Evolutionary conservation across 257 asterid genomes (phyloP), one percentile per base, ranked within the genome.

Genomic region (Catharanthus roseus): DNA sequence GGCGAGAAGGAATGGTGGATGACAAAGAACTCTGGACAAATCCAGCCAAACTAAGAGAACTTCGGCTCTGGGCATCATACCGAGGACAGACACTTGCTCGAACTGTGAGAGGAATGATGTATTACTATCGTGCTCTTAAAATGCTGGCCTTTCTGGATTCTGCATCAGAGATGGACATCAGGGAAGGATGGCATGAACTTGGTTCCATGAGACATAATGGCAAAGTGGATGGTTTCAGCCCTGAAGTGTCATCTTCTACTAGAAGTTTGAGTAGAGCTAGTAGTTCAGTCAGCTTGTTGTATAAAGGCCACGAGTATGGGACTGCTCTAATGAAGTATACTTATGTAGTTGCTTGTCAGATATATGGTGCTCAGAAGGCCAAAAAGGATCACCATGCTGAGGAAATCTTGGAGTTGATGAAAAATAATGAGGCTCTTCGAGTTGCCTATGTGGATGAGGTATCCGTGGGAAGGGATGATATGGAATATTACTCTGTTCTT

Each of bases 381-480:
- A 91, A 91, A 82, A 95, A 90, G 79, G 99, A 95, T 79, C 96
- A 96, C 65, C 97, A 56, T 77, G 99, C 99, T 8, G 99, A 91
- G 62, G 99, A 95, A 75, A 95, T 95, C 67, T 86, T 88, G 82
- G 75, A 86, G 79, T 82, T 95, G 85, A 95, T 95, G 99, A 75
- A 84, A 87, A 85, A 44, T 71, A 89, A 95, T 33, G 99, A 95
- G 86, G 96, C 99, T 60, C 99, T 95, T 77, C 96, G 99, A 64
- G 99, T 91, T 82, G 97, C 97, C 69, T 95, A 95, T 82, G 97
- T 95, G 79, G 99, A 95, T 83, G 99, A 95, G 90, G 97, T 95
- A 75, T 71, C 88, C 19, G 74, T 90, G n/a, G 93, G 95, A 72
- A 91, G 97, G 85, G 96, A 89, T 67, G 96, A 81, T 80, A 83